phyloP scores from a whole-genome alignment of 2,329 filamentous ascomycete species.

The Fusarium sp. region DNA sequence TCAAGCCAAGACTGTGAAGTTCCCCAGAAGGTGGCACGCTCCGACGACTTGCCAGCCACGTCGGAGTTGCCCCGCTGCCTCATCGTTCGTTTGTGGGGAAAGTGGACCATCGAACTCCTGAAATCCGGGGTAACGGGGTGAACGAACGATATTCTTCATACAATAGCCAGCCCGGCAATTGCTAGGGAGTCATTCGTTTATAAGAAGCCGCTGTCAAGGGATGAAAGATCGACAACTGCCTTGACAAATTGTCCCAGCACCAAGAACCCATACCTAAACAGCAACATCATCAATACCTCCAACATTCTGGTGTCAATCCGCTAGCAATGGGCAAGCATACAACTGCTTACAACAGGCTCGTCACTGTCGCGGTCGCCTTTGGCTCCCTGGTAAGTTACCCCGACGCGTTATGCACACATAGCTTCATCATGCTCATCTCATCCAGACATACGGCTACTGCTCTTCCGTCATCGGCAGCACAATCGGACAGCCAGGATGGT shows the following conservation, averaged over 20 bases:
- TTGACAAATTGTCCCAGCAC: neutral
- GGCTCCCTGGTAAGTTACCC: constrained; percentile 40
- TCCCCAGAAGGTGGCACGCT: neutral
- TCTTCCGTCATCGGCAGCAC: constrained; percentile 60
- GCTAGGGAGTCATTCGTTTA: neutral
- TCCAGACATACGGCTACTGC: constrained; percentile 60
- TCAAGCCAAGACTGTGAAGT: too few relatives aligned
- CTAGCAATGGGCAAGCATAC: constrained; percentile 25
- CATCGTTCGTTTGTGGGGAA: neutral
- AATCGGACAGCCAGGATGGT: constrained; percentile 63
- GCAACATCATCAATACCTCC: neutral
- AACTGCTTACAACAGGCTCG: constrained; percentile 45
- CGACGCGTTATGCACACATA: fast-evolving
- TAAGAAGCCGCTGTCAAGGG: neutral
- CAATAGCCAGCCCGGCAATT: neutral
- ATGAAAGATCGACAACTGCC: too few relatives aligned
- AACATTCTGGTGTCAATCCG: neutral
- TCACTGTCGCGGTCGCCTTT: constrained; percentile 47
- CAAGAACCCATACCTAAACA: neutral
- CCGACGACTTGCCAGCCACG: neutral
- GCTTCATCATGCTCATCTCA: neutral
- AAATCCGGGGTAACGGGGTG: neutral
- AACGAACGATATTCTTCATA: neutral
- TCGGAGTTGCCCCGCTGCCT: neutral
- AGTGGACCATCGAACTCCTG: neutral